Percentiles rank a stretch among this genome's conserved stretches.
These are phyloP conservation scores for Rhizophora apiculata DNA, from an alignment of 345 rosid genomes.

Conservation along the genomic window DNA sequence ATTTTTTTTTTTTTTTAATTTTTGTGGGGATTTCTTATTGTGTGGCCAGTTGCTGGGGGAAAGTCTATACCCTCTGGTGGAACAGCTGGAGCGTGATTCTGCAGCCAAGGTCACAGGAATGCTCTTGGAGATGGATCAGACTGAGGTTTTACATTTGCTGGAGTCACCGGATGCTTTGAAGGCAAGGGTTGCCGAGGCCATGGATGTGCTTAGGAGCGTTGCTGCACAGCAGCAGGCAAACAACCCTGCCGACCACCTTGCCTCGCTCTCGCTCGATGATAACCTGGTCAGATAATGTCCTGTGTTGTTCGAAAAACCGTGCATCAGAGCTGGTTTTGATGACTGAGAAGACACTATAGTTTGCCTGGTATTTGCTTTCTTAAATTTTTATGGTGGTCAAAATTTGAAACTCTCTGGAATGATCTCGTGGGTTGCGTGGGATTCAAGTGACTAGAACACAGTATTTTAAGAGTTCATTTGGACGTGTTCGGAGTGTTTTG, in stretches of 20 bases:
- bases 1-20: background rate
- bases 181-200: slow-evolving; percentile 32
- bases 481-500: background rate
- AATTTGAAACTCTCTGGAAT: background rate
- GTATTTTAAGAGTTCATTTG: background rate
- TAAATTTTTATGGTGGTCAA: slow-evolving; percentile 2
- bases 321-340: slow-evolving; percentile 3
- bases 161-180: slow-evolving; percentile 32
- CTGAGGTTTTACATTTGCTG: slow-evolving; percentile 30
- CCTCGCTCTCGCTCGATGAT: slow-evolving; percentile 20
- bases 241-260: slow-evolving; percentile 21
- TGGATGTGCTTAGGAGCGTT: slow-evolving; percentile 31
- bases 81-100: slow-evolving; percentile 26
- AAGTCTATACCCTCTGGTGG: slow-evolving; percentile 27
- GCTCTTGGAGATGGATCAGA: slow-evolving; percentile 38
- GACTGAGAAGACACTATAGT: background rate
- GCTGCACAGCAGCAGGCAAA: slow-evolving; percentile 26
- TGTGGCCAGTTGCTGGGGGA: slow-evolving; percentile 27
- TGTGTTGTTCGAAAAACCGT: background rate
- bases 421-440: background rate
- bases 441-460: background rate
- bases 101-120: slow-evolving; percentile 36
- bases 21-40: background rate
- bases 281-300: slow-evolving; percentile 10
- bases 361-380: background rate